Base-by-base conservation (phyloP, 495 filamentous ascomycete genomes). In the Paragyromitra xinjiangensis region DNA sequence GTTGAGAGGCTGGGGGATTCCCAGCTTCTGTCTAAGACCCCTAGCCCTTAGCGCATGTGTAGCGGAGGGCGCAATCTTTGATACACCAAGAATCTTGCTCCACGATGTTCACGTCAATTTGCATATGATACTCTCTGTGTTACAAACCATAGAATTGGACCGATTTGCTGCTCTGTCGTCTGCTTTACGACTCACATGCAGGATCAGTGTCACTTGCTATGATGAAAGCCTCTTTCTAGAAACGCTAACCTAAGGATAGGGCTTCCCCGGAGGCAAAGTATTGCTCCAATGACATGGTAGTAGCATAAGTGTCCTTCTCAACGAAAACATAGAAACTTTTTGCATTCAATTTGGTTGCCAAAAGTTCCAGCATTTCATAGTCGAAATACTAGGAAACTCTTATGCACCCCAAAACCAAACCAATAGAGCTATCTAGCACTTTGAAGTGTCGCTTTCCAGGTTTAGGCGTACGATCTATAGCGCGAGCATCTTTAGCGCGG, bases 31-130 rank as follows among this genome's bases (percentile, higher is more conserved):
- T 24, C 48, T 19, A 62, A n/a, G 29, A 63, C 56, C 74, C 77
- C 66, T 79, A 78, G 63, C 77, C 77, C 77, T 79, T 79, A 79
- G 77, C 45, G 66, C 16, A 62, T 64, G 6, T 55, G 44, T 48
- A 16, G 42, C 26, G 39, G 58, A 24, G 29, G 3, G 3, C 48
- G 53, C 69, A 64, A 55, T 39, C 40, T 62, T 62, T 56, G 24
- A 64, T 55, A 71, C 65, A 71, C 45, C 65, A 62, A 71, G 56
- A 62, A 75, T 16, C 53, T 70, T 69, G 22, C 65, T 71, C 67
- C 67, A 75, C 56, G 45, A 69, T 69, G 34, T 37, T 16, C 24
- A 55, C 29, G 19, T 56, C 22, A 56, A 56, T 56, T 48, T 26
- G 48, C 1, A 51, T 16, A 51, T 19, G 40, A 65, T 50, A 6